These are phyloP conservation scores for Mycena indigotica DNA, from an alignment of 768 basidiomycete genomes.

Conservation along the genomic window DNA sequence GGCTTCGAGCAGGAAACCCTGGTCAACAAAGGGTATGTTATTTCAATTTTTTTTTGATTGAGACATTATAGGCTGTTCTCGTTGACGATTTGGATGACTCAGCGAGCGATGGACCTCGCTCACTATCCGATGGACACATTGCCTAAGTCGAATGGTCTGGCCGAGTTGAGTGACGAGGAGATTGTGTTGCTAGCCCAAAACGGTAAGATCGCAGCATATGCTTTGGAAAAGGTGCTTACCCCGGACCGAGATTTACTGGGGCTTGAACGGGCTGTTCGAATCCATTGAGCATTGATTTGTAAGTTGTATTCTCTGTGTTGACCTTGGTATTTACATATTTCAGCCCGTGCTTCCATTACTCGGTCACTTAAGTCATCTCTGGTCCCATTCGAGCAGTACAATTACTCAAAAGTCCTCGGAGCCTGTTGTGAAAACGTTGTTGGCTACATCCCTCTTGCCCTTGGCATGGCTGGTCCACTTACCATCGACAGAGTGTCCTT, in stretches of 20 bases:
- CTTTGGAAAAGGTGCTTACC: conserved; percentile 90
- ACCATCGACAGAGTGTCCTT: conserved; percentile 81
- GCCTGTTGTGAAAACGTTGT: conserved; percentile 99
- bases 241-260: conserved; percentile 39
- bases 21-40: not conserved
- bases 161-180: conserved; percentile 86
- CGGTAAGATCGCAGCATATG: conserved; percentile 94
- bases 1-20: conserved; percentile 6
- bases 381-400: conserved; percentile 82
- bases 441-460: conserved; percentile 93
- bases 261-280: conserved; percentile 80
- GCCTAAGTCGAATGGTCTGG: conserved; percentile 61
- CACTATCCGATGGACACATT: conserved; percentile 77
- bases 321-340: conserved; percentile 2
- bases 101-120: conserved; percentile 13
- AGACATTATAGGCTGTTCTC: not conserved
- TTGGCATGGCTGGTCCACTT: conserved; percentile 95
- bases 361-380: conserved; percentile 82
- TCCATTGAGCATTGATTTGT: conserved; percentile 91
- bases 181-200: conserved; percentile 84
- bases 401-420: conserved; percentile 91
- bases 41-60: too few species aligned
- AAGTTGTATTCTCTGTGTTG: conserved; percentile 49
- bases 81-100: not conserved
- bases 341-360: conserved; percentile 83